Base-by-base conservation (phyloP, 2,329 filamentous ascomycete species). In the Xylariaceae sp. region DNA sequence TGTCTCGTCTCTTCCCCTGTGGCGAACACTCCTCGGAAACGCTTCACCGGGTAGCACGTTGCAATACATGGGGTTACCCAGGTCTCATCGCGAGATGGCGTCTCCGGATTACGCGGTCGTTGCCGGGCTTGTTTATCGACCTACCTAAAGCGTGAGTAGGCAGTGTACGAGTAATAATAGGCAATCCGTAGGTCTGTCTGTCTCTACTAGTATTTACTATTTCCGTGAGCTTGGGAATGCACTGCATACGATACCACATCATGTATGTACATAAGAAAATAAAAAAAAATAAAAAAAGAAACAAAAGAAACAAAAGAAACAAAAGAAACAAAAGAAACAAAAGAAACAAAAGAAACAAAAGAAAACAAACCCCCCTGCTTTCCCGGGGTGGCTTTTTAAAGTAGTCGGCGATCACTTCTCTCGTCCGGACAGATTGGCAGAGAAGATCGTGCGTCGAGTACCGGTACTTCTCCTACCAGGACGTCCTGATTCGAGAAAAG, bases 361-460 rank as follows among this genome's bases (percentile, higher is more conserved):
- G 47, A 45, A 56, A 18, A 45, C 45, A 51, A 44, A 34, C 13
- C n/a, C 37, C 37, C 37, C 37, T 39, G 37, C 37, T 39, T 39
- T 13, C 44, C 49, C 54, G 54, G 35, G 52, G 53, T 35, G 47
- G 53, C 37, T 42, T 42, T 15, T 39, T 35, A 54, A 11, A 50
- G 48, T 62, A 54, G 60, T 62, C 62, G 62, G 17, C 62, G 59
- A 64, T 60, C 62, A 18, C 49, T 34, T 45, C 30, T 44, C 18
- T 13, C 37, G 11, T 42, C 37, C 37, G 11, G 8, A 13, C 8
- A 42, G 9, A 42, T 44, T 45, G n/a, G 35, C 45, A 49, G n/a
- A 10, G 18, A 3, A 11, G 23, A 23, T 18, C 17, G 15, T 8
- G 17, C 23, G 23, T 34, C 3, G 48, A 13, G 37, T 42, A 42